A percentile compares a stretch with the other conserved stretches of the same genome.
Conservation (phyloP, 2,329 filamentous ascomycete species). For the Geosmithia putterillii region DNA sequence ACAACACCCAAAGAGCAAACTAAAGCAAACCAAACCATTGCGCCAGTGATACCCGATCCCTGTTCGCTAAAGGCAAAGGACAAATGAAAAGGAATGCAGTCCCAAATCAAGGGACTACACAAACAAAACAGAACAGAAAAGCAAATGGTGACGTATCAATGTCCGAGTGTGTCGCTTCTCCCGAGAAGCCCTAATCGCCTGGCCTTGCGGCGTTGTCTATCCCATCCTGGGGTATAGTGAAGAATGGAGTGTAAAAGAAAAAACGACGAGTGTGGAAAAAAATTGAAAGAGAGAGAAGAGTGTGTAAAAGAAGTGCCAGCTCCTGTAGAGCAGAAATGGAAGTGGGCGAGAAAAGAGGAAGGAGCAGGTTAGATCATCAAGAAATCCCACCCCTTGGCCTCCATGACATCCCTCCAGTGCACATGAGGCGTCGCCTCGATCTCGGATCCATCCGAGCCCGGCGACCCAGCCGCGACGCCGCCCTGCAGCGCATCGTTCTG, state of each 20-base stretch:
- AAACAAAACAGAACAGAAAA: too few species aligned
- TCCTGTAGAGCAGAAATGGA: not conserved
- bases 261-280: conserved; percentile 9
- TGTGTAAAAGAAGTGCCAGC: not conserved
- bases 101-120: too few species aligned
- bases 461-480: conserved; percentile 20
- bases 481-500: conserved; percentile 49
- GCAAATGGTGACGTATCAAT: conserved; percentile 2
- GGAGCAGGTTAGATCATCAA: conserved; percentile 55
- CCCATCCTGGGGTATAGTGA: conserved; percentile 21
- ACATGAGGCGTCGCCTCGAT: conserved; percentile 47
- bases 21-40: too few species aligned
- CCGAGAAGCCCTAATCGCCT: conserved; percentile 8
- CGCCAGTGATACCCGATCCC: too few species aligned
- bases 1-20: too few species aligned
- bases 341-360: conserved; percentile 7
- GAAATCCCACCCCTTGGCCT: conserved; percentile 82
- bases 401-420: conserved; percentile 94
- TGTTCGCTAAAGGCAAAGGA: too few species aligned
- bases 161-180: conserved; percentile 16
- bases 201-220: conserved; percentile 30
- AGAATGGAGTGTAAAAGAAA: conserved; percentile 9
- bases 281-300: conserved; percentile 4
- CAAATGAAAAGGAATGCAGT: too few species aligned
- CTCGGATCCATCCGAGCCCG: conserved; percentile 21